A percentile compares a stretch with the other conserved stretches of the same genome.
Conservation (phyloP, 306 rosid species). For the Medicago arabica region DNA sequence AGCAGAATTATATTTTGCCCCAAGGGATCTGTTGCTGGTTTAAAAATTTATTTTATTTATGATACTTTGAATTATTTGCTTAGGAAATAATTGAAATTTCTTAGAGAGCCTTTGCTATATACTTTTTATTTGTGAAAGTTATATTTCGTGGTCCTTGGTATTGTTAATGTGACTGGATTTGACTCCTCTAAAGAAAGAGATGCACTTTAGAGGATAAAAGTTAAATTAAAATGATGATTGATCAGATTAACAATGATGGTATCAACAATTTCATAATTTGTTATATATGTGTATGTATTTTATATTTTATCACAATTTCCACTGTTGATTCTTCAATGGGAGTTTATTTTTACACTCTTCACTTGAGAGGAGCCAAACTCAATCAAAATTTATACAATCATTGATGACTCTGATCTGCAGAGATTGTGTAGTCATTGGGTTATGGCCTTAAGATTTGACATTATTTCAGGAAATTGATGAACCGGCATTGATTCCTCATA, state of each 20-base stretch:
- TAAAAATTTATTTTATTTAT: constrained; percentile 8
- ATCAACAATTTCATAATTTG: constrained; percentile 1
- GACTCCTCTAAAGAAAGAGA: constrained; percentile 11
- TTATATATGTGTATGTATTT: background rate
- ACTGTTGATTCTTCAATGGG: background rate
- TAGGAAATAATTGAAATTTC: background rate
- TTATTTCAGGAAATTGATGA: constrained; percentile 77
- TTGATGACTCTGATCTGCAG: constrained; percentile 24
- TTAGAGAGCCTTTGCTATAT: background rate
- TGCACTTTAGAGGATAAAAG: constrained; percentile 9
- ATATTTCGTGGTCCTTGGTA: constrained; percentile 12
- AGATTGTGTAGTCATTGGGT: constrained; percentile 2
- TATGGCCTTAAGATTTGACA: constrained; percentile 26
- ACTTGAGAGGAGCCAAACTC: constrained; percentile 6
- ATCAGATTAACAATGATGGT: background rate
- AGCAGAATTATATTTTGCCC: background rate
- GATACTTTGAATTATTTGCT: constrained; percentile 40
- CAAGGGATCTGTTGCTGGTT: constrained; percentile 20
- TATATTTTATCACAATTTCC: background rate
- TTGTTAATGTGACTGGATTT: constrained; percentile 21
- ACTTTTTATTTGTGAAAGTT: constrained; percentile 12
- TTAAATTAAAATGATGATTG: constrained; percentile 11
- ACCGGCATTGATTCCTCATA: constrained; percentile 89
- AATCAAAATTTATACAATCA: background rate
- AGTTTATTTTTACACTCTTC: background rate